Evolutionary conservation across 176 grass and related monocot species (phyloP), one percentile per base, ranked within the genome.

Genomic region (Neostapfia colusana): DNA sequence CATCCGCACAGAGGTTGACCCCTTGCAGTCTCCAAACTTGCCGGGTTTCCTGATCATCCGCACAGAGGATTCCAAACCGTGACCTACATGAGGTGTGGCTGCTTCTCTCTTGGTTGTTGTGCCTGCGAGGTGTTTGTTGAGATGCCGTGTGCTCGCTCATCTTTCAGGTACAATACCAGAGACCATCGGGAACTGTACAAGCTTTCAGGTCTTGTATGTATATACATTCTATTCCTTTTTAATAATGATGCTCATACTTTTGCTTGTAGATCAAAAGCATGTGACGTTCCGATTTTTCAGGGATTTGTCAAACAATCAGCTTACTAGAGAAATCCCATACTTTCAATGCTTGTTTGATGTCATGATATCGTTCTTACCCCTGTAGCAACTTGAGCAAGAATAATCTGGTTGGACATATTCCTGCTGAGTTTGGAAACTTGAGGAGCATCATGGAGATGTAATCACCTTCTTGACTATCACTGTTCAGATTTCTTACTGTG

Each of bases 121-220:
- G 46, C 44, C 7, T 12, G 2, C 20, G 50, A 90, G 18, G 16
- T 94, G 88, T 88, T 90, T 42, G 79, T 80, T 85, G 7, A 86
- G 79, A 83, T 71, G 27, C 4, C 26, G n/a, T n/a, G n/a, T 0
- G 13, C n/a, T n/a, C 6, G 0, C 4, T 7, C 12, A 23, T 27
- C 0, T 7, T 3, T n/a, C n/a, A n/a, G 96, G 96, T 49, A 82
- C 54, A 10, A 93, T 99, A 79, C 92, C 96, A 7, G 74, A 90
- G 11, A 93, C 83, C 35, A 93, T 99, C n/a, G 96, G 96, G 3
- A 99, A 95, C 65, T 99, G 96, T 87, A 93, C 92, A 0, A 92
- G 96, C 68, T 99, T 99, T 84, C 96, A 99, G 82, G 96, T 99
- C 82, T 93, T 99, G 92, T 99, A 95, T 70, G 96, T 90, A 86